Evolutionary conservation across 257 asterid genomes (phyloP).

Genomic region (Nicotiana noctiflora): DNA sequence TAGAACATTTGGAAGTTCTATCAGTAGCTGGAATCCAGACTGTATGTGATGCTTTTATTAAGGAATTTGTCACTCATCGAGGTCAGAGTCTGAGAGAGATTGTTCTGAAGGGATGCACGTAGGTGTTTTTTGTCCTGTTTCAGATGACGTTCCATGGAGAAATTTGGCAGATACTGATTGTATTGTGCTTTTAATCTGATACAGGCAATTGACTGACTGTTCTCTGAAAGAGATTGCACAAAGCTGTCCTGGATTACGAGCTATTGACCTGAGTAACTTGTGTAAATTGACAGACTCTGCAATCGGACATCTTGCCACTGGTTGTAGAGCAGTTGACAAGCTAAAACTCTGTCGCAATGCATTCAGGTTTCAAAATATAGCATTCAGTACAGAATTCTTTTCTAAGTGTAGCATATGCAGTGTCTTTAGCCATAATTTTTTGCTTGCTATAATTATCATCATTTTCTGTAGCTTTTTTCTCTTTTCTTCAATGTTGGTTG

Average conservation of each 20-base stretch:
- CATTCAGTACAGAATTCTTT: neutral
- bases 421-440: neutral
- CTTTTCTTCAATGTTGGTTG: neutral
- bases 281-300: constrained; percentile 70
- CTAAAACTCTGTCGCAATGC: constrained; percentile 58
- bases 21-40: constrained; percentile 66
- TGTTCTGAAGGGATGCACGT: constrained; percentile 65
- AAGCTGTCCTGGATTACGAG: constrained; percentile 46
- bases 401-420: neutral
- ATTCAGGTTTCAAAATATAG: constrained; percentile 51
- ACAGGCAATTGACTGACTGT: constrained; percentile 68
- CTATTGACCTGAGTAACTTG: constrained; percentile 61
- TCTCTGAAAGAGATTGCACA: constrained; percentile 58
- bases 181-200: constrained; percentile 8
- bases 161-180: neutral
- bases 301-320: constrained; percentile 74
- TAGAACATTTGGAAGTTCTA: constrained; percentile 72
- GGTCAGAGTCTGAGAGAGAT: constrained; percentile 85
- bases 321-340: constrained; percentile 54
- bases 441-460: neutral
- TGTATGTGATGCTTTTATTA: constrained; percentile 61
- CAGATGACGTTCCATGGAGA: neutral
- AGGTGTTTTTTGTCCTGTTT: constrained; percentile 20
- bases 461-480: neutral
- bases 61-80: constrained; percentile 29